Conservation (phyloP, 805 yeast species). For the Naumovozyma baii region DNA sequence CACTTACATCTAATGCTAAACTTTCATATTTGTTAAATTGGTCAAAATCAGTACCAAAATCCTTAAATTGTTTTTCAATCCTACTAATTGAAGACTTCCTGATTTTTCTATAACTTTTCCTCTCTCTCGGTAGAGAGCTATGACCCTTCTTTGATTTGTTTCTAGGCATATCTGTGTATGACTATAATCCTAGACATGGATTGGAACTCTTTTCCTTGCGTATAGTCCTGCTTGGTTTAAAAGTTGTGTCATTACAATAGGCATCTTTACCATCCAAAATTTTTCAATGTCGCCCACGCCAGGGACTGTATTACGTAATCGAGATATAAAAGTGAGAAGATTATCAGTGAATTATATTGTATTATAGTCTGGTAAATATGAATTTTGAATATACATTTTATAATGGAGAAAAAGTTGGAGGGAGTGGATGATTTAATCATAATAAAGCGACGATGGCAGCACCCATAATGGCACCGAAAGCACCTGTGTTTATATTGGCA, state of each 20-base stretch:
- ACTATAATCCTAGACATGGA: too few species aligned
- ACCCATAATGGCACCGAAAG: slow-evolving; percentile 11
- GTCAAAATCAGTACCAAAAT: slow-evolving; percentile 21
- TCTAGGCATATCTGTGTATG: neutral
- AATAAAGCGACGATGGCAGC: slow-evolving; percentile 5
- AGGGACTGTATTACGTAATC: too few species aligned
- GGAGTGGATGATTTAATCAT: neutral
- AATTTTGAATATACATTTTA: too few species aligned
- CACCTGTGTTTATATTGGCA: slow-evolving; percentile 2
- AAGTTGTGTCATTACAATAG: too few species aligned
- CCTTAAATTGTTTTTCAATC: slow-evolving; percentile 22
- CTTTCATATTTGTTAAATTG: slow-evolving; percentile 25
- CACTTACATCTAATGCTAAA: slow-evolving; percentile 13
- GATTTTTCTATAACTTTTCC: slow-evolving; percentile 10
- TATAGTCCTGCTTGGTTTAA: too few species aligned
- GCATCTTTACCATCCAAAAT: too few species aligned
- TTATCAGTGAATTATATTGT: too few species aligned
- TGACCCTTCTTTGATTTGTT: neutral
- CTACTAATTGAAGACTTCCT: slow-evolving; percentile 28
- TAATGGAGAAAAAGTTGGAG: neutral
- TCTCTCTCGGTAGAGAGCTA: neutral
- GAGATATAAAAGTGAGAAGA: too few species aligned
- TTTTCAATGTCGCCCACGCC: too few species aligned
- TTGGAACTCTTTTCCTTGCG: too few species aligned
- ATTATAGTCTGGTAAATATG: too few species aligned